Evolutionary conservation across 805 yeast species (phyloP).

Genomic region (Yamadazyma akitaensis): DNA sequence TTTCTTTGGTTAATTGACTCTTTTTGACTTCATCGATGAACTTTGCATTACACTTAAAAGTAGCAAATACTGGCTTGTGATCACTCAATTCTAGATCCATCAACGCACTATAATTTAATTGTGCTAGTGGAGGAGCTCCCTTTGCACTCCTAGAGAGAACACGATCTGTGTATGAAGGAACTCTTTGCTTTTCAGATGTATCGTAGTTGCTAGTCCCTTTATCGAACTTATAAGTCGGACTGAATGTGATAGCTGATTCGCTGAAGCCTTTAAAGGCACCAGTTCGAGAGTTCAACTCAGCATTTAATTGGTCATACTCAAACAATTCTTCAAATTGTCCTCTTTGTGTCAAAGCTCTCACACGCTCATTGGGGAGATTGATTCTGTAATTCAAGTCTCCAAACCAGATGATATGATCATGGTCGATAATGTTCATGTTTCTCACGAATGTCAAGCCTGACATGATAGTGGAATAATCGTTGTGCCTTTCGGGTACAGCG

Average conservation of each 20-base stretch:
- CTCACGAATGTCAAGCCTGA: conserved; percentile 78
- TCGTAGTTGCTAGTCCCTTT: conserved; percentile 79
- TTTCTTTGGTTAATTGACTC: conserved; percentile 21
- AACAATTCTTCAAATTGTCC: conserved; percentile 51
- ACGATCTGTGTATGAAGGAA: conserved; percentile 97
- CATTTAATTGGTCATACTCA: conserved; percentile 72
- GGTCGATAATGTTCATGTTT: conserved; percentile 67
- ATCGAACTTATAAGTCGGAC: conserved; percentile 92
- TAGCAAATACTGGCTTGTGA: conserved; percentile 89
- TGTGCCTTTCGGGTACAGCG: conserved; percentile 80
- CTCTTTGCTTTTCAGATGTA: conserved; percentile 85
- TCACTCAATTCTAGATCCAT: conserved; percentile 67
- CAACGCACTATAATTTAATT: conserved; percentile 66
- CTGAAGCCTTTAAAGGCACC: conserved; percentile 71
- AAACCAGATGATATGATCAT: conserved; percentile 84
- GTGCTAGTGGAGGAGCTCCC: conserved; percentile 37
- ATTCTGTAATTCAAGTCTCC: conserved; percentile 94
- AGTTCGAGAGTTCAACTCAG: conserved; percentile 55
- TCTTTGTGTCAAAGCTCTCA: conserved; percentile 50
- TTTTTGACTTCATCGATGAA: conserved; percentile 52
- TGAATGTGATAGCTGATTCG: conserved; percentile 73
- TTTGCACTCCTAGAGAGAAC: conserved; percentile 59
- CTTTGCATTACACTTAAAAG: conserved; percentile 63
- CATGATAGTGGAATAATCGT: conserved; percentile 73
- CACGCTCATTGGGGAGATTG: conserved; percentile 66